Conservation (phyloP, 148 eudicot species). For the Hydrangea macrophylla region DNA sequence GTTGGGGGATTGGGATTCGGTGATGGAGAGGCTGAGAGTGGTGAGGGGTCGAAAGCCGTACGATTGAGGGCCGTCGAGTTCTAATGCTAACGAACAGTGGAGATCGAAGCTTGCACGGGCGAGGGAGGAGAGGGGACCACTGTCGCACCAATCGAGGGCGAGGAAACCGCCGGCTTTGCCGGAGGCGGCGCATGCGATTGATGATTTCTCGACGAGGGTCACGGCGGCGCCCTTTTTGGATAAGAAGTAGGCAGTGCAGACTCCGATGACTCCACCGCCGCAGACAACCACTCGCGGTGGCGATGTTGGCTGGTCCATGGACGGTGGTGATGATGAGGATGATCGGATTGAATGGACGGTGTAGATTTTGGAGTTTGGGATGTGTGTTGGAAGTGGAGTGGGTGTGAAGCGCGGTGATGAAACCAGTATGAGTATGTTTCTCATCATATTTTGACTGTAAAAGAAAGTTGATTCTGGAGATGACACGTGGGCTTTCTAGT, state of each 20-base stretch:
- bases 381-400: neutral
- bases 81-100: slow-evolving; percentile 56
- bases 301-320: slow-evolving; percentile 17
- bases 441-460: no score
- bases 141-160: slow-evolving; percentile 83
- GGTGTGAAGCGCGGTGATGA: neutral
- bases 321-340: slow-evolving; percentile 3
- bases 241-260: slow-evolving; percentile 78
- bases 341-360: slow-evolving; percentile 1
- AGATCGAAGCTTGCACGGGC: slow-evolving; percentile 77
- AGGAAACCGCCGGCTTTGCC: slow-evolving; percentile 92
- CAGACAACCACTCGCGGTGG: slow-evolving; percentile 58
- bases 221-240: slow-evolving; percentile 64
- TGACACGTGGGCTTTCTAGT: no score
- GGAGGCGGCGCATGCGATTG: slow-evolving; percentile 85
- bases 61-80: slow-evolving; percentile 51
- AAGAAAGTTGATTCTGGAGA: no score
- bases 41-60: slow-evolving; percentile 80
- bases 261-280: slow-evolving; percentile 97
- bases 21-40: slow-evolving; percentile 52
- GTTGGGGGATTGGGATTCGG: slow-evolving; percentile 23
- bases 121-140: slow-evolving; percentile 57
- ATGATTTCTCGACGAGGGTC: slow-evolving; percentile 68
- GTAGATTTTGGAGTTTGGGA: neutral
- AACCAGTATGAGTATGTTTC: no score